Conservation (phyloP, 345 rosid genomes). For the Firmiana major region DNA sequence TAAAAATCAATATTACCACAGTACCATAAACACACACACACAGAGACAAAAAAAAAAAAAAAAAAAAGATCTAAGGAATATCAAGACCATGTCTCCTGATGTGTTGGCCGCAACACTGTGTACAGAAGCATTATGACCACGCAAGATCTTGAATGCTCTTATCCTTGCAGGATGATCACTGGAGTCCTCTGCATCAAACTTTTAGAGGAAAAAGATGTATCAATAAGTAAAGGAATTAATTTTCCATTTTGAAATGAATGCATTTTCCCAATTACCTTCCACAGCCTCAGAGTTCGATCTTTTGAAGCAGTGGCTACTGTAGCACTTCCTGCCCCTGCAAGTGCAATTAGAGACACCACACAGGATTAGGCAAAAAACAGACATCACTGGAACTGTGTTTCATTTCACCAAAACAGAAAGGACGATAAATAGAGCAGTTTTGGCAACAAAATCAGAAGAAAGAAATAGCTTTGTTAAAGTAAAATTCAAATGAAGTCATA, state of each 20-base stretch:
- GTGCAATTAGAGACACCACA: background rate
- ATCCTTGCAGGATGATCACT: conserved; percentile 40
- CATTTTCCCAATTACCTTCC: conserved; percentile 64
- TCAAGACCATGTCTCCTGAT: conserved; percentile 67
- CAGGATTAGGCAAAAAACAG: background rate
- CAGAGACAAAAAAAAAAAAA: too few relatives aligned
- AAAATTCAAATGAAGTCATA: background rate
- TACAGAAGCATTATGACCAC: conserved; percentile 86
- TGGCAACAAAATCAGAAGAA: background rate
- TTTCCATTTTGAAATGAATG: conserved; percentile 1
- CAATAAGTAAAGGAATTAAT: conserved; percentile 13
- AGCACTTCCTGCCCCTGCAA: conserved; percentile 45
- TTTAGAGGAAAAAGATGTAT: conserved; percentile 21
- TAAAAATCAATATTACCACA: background rate
- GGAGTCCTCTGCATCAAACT: conserved; percentile 51
- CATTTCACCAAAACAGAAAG: background rate
- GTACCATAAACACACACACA: background rate
- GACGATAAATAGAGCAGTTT: background rate
- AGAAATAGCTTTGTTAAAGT: background rate
- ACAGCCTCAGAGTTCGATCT: conserved; percentile 83
- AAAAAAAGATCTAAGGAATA: conserved; percentile 13
- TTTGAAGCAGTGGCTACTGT: conserved; percentile 85
- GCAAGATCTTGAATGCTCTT: conserved; percentile 69
- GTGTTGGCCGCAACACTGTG: conserved; percentile 68
- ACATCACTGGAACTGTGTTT: background rate